Evolutionary conservation across 148 eudicot species (phyloP).

Genomic region (Beta vulgaris): DNA sequence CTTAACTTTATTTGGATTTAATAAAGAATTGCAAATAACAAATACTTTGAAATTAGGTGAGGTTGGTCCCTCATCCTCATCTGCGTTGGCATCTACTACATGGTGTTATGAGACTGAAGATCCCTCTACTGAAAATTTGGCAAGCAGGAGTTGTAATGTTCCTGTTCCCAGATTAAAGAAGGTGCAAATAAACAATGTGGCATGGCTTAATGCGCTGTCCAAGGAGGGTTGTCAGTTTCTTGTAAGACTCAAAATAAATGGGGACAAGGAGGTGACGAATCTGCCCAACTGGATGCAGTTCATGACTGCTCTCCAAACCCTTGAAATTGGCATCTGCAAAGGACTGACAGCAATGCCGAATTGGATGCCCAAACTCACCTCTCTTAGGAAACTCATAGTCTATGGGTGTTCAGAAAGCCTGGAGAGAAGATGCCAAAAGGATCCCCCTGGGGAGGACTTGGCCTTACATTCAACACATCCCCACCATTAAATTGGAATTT

Average conservation of each 20-base stretch:
- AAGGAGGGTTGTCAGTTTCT: background rate
- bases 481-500: background rate
- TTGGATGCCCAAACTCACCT: conserved; percentile 7
- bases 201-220: background rate
- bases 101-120: too few relatives aligned
- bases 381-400: background rate
- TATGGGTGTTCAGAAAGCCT: background rate
- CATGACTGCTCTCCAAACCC: background rate
- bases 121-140: too few relatives aligned
- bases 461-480: conserved; percentile 1
- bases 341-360: background rate
- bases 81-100: too few relatives aligned
- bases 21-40: background rate
- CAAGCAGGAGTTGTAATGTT: too few relatives aligned
- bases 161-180: background rate
- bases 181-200: background rate
- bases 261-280: background rate
- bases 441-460: background rate
- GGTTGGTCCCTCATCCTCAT: too few relatives aligned
- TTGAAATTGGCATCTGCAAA: background rate
- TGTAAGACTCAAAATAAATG: background rate
- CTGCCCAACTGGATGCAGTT: conserved; percentile 7
- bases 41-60: too few relatives aligned
- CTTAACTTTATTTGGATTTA: background rate
- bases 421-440: conserved; percentile 5